Conservation (phyloP, 805 yeast genomes). For the Suhomyces sp. region DNA sequence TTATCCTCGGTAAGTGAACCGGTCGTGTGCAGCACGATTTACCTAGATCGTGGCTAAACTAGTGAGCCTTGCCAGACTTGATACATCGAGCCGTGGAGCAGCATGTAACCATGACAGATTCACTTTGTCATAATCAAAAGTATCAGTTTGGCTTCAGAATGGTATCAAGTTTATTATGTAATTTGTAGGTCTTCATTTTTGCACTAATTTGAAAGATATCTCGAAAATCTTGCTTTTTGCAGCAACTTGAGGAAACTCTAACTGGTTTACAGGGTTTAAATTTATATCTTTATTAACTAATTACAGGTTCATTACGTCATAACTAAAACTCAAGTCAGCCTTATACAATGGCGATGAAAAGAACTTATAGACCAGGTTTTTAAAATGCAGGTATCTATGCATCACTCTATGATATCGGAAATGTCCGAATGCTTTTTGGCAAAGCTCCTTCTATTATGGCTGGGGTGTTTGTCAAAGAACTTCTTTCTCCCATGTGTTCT, state of each 20-base stretch:
- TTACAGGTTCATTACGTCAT: not conserved
- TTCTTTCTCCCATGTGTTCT: not conserved
- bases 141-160: not conserved
- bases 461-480: not conserved
- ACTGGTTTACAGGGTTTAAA: not conserved
- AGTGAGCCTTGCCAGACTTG: not conserved
- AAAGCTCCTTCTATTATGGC: not conserved
- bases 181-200: not conserved
- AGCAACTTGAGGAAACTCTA: not conserved
- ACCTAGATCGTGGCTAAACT: not conserved
- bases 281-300: not conserved
- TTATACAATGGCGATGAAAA: not conserved
- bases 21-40: not conserved
- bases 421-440: not conserved
- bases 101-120: too few relatives aligned
- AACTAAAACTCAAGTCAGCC: not conserved
- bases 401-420: not conserved
- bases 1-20: slow-evolving; percentile 1
- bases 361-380: not conserved
- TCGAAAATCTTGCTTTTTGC: not conserved
- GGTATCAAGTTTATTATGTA: too few relatives aligned
- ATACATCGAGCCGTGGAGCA: too few relatives aligned
- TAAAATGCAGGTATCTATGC: not conserved
- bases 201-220: not conserved
- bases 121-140: not conserved